Evolutionary conservation across 345 rosid genomes (phyloP).

Genomic region (Euphorbia lathyris): DNA sequence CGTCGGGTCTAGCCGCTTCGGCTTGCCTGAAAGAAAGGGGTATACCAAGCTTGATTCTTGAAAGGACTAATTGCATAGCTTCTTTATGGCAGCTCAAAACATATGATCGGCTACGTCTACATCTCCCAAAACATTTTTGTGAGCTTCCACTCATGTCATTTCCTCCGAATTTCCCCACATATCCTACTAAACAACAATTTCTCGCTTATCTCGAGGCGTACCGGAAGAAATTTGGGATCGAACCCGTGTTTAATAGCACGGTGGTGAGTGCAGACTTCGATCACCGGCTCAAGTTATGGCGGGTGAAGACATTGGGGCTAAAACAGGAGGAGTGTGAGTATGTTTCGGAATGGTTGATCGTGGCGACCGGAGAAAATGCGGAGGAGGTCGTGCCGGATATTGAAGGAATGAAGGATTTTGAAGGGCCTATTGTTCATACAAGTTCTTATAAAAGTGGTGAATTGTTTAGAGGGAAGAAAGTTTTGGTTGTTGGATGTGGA

Average conservation of each 20-base stretch:
- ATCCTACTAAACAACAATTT: slow-evolving; percentile 77
- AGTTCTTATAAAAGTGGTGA: slow-evolving; percentile 58
- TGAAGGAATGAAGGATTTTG: slow-evolving; percentile 53
- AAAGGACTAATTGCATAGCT: slow-evolving; percentile 60
- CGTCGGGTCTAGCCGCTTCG: slow-evolving; percentile 69
- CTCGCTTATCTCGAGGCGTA: slow-evolving; percentile 56
- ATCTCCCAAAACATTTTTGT: slow-evolving; percentile 82
- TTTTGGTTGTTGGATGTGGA: slow-evolving; percentile 90
- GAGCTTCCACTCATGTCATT: slow-evolving; percentile 69
- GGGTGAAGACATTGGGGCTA: slow-evolving; percentile 42
- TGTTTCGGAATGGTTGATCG: slow-evolving; percentile 60
- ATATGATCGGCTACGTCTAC: slow-evolving; percentile 85
- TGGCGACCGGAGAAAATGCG: slow-evolving; percentile 84
- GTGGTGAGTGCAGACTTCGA: slow-evolving; percentile 62
- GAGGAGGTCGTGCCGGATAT: slow-evolving; percentile 56
- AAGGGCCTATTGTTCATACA: slow-evolving; percentile 57
- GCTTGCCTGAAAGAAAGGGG: slow-evolving; percentile 64
- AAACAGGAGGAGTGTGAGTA: slow-evolving; percentile 45
- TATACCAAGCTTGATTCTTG: slow-evolving; percentile 61
- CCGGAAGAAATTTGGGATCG: slow-evolving; percentile 35
- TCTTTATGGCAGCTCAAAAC: slow-evolving; percentile 78
- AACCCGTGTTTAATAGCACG: slow-evolving; percentile 45
- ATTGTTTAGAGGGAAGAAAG: slow-evolving; percentile 41
- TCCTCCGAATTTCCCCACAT: slow-evolving; percentile 60
- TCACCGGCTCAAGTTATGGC: slow-evolving; percentile 45